Evolutionary conservation across 257 asterid species (phyloP).

Genomic region (Solanum megistacrolobum): DNA sequence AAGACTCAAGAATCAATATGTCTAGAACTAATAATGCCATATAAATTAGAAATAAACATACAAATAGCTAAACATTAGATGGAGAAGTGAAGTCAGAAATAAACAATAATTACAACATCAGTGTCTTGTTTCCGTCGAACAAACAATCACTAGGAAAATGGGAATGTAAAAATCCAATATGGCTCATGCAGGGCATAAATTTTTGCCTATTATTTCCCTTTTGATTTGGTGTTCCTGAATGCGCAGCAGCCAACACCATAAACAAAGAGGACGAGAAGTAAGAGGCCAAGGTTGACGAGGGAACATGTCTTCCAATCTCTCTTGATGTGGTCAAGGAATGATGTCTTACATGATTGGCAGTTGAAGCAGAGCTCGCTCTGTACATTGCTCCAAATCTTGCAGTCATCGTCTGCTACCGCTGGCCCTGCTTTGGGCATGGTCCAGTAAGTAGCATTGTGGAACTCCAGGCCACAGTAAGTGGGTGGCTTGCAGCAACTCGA

Average conservation of each 20-base stretch:
- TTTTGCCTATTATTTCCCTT: not conserved
- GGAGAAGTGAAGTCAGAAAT: not conserved
- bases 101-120: not conserved
- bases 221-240: conserved; percentile 15
- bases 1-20: not conserved
- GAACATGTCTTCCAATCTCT: conserved; percentile 29
- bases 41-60: not conserved
- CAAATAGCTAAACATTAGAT: not conserved
- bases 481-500: conserved; percentile 68
- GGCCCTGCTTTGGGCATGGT: conserved; percentile 22
- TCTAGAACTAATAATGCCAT: not conserved
- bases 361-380: conserved; percentile 35
- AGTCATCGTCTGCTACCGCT: conserved; percentile 18
- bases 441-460: conserved; percentile 40
- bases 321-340: conserved; percentile 17
- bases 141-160: not conserved
- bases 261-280: conserved; percentile 11
- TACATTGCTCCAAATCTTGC: conserved; percentile 39
- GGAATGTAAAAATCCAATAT: not conserved
- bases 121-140: not conserved
- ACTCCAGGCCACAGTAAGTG: conserved; percentile 24
- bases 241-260: conserved; percentile 52
- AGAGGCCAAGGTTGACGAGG: conserved; percentile 12
- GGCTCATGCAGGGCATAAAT: not conserved
- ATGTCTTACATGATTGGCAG: conserved; percentile 37